phyloP scores from a whole-genome alignment of 1,284 basidiomycete species.

The Leucoagaricus sp. region DNA sequence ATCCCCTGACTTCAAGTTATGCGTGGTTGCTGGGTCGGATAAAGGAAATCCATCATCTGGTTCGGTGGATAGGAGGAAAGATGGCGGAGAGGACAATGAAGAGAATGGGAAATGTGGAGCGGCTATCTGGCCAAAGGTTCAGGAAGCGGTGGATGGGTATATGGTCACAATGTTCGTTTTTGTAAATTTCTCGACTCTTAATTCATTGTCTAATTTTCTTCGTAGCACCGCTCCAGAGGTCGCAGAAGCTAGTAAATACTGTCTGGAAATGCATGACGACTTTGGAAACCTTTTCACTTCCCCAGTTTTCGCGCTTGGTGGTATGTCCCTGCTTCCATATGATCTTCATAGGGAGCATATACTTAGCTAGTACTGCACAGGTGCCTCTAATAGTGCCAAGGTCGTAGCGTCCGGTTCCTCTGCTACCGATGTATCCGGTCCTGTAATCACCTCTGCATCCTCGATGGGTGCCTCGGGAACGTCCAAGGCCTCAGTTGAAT shows the following conservation, averaged over 20 bases:
- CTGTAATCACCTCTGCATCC: neutral
- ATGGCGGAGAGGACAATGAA: neutral
- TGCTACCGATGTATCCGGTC: too few relatives aligned
- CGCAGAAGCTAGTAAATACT: slow-evolving; percentile 13
- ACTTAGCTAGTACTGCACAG: too few relatives aligned
- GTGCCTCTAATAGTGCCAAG: neutral
- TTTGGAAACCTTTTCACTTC: slow-evolving; percentile 38
- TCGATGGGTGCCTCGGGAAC: neutral
- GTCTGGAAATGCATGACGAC: slow-evolving; percentile 42
- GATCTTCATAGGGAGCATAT: too few relatives aligned
- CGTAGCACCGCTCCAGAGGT: slow-evolving; percentile 16
- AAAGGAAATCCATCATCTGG: neutral
- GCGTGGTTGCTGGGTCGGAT: slow-evolving; percentile 16
- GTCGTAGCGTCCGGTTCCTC: neutral
- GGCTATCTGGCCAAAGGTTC: slow-evolving; percentile 39
- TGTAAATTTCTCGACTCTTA: neutral
- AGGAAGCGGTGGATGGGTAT: slow-evolving; percentile 32
- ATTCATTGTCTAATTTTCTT: neutral
- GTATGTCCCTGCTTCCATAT: too few relatives aligned
- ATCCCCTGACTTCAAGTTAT: slow-evolving; percentile 32
- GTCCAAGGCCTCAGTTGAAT: neutral
- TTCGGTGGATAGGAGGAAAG: neutral
- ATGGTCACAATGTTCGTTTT: slow-evolving; percentile 28
- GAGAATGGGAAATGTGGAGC: slow-evolving; percentile 32
- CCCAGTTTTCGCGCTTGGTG: slow-evolving; percentile 40